Conservation (phyloP, 768 basidiomycete genomes). For the Tulasnella sp. region DNA sequence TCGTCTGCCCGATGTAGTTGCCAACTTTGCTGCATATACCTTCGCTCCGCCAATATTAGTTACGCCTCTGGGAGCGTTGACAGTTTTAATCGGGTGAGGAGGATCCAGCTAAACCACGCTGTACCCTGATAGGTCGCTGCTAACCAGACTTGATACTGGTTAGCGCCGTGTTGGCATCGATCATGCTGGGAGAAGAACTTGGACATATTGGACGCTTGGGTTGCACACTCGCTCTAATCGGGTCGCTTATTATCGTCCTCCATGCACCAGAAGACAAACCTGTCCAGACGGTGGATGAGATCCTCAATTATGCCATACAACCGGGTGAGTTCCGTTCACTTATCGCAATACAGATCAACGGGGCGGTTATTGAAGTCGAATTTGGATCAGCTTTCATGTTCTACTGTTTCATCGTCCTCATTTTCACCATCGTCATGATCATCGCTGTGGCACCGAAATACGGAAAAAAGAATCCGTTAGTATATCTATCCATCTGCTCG, state of each 20-base stretch:
- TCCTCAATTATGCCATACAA: constrained; percentile 83
- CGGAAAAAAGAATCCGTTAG: constrained; percentile 77
- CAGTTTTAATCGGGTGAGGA: constrained; percentile 87
- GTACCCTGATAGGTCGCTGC: constrained; percentile 12
- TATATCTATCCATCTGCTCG: constrained; percentile 95
- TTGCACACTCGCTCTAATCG: constrained; percentile 72
- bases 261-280: constrained; percentile 96
- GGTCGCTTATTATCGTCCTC: constrained; percentile 87
- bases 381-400: constrained; percentile 63
- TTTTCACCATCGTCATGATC: constrained; percentile 79
- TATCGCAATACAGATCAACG: not conserved
- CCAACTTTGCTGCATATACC: constrained; percentile 86
- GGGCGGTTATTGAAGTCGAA: not conserved
- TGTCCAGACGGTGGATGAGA: constrained; percentile 86
- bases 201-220: constrained; percentile 86
- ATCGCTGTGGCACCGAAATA: constrained; percentile 73
- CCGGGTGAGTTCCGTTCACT: constrained; percentile 49
- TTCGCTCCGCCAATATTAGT: constrained; percentile 97
- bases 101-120: not conserved
- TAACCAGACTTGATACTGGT: constrained; percentile 14
- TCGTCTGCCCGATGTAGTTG: constrained; percentile 30
- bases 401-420: constrained; percentile 77
- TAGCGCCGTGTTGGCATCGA: constrained; percentile 91
- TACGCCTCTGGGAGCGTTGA: constrained; percentile 94
- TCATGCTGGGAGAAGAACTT: constrained; percentile 85